Base-by-base conservation (phyloP, 2,329 filamentous ascomycete species). In the Bipolaris sorokiniana region DNA sequence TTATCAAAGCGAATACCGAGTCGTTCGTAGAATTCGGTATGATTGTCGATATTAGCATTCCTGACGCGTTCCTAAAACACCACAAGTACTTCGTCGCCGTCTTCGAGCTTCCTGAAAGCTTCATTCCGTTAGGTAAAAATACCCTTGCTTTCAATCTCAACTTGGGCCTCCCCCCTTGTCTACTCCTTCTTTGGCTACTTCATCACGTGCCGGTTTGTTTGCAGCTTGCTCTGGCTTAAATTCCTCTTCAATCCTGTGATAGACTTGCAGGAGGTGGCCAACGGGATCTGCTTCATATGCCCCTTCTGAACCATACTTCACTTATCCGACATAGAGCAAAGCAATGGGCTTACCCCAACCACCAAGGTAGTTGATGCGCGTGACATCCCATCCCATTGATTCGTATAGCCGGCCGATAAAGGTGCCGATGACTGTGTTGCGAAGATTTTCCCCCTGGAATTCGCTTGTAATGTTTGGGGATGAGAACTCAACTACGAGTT, bases 381-480 rank as follows among this genome's bases (percentile, higher is more conserved):
- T 75, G 0, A 89, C 86, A 33, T 88, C 80, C 83, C 85, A 89
- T 11, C 86, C 87, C 53, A 83, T 81, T 9, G 68, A 76, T 57
- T 86, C 80, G 66, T 89, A 84, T 0, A 89, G 65, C 56, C 86
- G 87, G 45, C 85, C 79, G 7, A 89, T 71, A 66, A 86, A 88
- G 13, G 82, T 84, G 16, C 87, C 87, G 44, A 89, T 83, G 45
- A 90, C 87, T 18, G 87, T 90, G 64, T 86, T 89, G 59, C 87
- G 83, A 41, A 90, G 77, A 76, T 90, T 86, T 5, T 84, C 85
- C 20, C 84, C 86, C 63, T 88, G 84, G 68, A 90, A 89, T 15
- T 86, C 88, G 73, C 89, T 90, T 28, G 88, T 87, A 53, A 91
- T 90, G 69, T 91, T 91, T 28, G 89, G 89, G 0, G 88, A 90